Evolutionary conservation across 352 stramenopile genomes (phyloP), one percentile per base, ranked within the genome.

Genomic region (Phytophthora idaei): DNA sequence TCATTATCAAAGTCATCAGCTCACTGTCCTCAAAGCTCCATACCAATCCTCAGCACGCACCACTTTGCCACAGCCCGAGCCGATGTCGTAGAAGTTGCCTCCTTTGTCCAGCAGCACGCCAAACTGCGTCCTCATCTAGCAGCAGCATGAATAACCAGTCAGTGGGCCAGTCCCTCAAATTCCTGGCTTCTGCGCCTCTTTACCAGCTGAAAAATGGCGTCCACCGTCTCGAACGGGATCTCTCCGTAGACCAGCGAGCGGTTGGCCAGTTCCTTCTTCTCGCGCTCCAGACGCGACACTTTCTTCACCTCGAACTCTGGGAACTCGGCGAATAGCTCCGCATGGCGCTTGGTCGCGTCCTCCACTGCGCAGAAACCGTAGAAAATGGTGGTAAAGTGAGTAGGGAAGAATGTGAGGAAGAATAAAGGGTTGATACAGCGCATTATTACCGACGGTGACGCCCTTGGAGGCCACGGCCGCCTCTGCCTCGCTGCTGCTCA

Each of bases 21-120:
- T 21, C 21, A 21, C 21, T 21, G 21, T 21, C 21, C 21, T 21
- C 21, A 31, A 51, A 25, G 10, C 25, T 29, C 47, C 11, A 28
- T 52, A 44, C 48, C 50, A 46, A 4, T 7, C 8, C 8, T 5
- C 42, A 55, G n/a, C 36, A 67, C 78, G 37, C 60, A 90, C 81
- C 60, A 89, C 81, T 90, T 90, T 90, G 61, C 81, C 81, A 50
- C 81, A 90, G 14, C 81, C 81, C 9, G 81, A 90, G 45, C 81
- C 81, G 17, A 90, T 81, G 42, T 90, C 81, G 65, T 90, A 90
- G 56, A 90, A 90, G 41, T 81, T 85, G 21, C 81, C 81, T 46
- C 81, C 77, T 57, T 78, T 79, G 48, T 90, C 81, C 48, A 90
- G 67, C 48, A 90, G 48, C 17, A 83, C 69, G 21, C 81, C 81